Evolutionary conservation across 1,284 basidiomycete genomes (phyloP).

Genomic region (Ustilago trichophora): DNA sequence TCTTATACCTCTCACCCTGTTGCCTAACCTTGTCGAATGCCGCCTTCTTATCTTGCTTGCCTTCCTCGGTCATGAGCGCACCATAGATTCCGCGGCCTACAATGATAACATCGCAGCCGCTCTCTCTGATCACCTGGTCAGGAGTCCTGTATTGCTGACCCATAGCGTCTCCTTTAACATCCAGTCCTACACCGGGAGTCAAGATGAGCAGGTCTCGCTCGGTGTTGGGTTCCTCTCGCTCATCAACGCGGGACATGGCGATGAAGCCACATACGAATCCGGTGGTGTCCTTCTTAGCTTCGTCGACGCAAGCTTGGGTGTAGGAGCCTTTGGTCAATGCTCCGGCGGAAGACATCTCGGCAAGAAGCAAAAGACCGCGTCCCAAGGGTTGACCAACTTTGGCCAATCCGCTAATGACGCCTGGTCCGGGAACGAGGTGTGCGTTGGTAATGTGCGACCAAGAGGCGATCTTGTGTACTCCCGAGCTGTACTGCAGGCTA

Average conservation of each 20-base stretch:
- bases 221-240: slow-evolving; percentile 54
- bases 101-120: slow-evolving; percentile 95
- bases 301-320: slow-evolving; percentile 80
- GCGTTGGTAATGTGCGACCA: slow-evolving; percentile 99
- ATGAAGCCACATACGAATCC: slow-evolving; percentile 74
- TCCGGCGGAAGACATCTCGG: slow-evolving; percentile 95
- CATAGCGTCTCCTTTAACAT: slow-evolving; percentile 82
- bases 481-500: slow-evolving; percentile 89
- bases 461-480: slow-evolving; percentile 89
- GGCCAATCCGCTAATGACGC: slow-evolving; percentile 86
- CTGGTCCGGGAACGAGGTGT: slow-evolving; percentile 89
- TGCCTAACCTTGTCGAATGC: slow-evolving; percentile 70
- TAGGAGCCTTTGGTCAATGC: slow-evolving; percentile 85
- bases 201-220: slow-evolving; percentile 83
- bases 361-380: slow-evolving; percentile 87
- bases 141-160: slow-evolving; percentile 98
- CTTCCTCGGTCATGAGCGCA: slow-evolving; percentile 68
- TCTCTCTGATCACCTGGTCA: slow-evolving; percentile 79
- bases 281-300: slow-evolving; percentile 52
- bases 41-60: slow-evolving; percentile 68
- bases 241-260: slow-evolving; percentile 73
- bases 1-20: slow-evolving; percentile 83
- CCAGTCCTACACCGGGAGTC: slow-evolving; percentile 91
- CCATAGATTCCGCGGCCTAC: slow-evolving; percentile 96
- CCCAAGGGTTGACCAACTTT: slow-evolving; percentile 84